Base-by-base conservation (phyloP, 2,329 filamentous ascomycete genomes). In the Colletotrichum shisoi region DNA sequence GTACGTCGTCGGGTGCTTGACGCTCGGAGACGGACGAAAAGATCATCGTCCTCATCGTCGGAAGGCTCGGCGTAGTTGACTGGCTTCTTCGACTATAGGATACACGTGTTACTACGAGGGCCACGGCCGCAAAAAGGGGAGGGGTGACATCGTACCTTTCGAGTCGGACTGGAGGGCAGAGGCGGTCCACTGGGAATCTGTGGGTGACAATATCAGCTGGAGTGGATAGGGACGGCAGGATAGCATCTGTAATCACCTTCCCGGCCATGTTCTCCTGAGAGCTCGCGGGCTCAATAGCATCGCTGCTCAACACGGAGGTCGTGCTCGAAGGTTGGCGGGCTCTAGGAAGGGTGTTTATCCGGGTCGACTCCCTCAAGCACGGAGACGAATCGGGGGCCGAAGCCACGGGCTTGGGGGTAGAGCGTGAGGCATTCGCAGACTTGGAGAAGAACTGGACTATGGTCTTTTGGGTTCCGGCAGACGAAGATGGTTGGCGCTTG, bases 11-110 rank as follows among this genome's bases (percentile, higher is more conserved):
- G 80, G 42, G 75, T 72, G 63, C 75, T 79, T 54, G 76, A 77
- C 15, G 78, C 72, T 66, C 76, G 79, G 71, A 79, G 75, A 52
- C 80, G 78, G 2, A 78, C 76, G 74, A 94, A 90, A 0, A 91
- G 87, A 51, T 94, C 90, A 57, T 93, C 90, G 13, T 92, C 90
- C 59, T 92, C 90, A 57, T 93, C 90, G 52, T 92, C 91, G 51
- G 92, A 92, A 1, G 92, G 93, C 74, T 97, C 94, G 70, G 91
- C 89, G 76, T 98, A 98, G 76, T 85, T 95, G 71, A 95, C 85
- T 0, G 77, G 76, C 74, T 85, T 87, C 72, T 82, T 87, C 3
- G 75, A 77, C 85, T 87, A 59, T 6, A 3, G 21, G 15, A 1
- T 1, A 24, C 8, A 3, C 19, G 6, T 19, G 57, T 66, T 46